These are phyloP conservation scores for rapeseed (Brassica napus) DNA, from an alignment of 345 rosid genomes.

Conservation along the genomic window DNA sequence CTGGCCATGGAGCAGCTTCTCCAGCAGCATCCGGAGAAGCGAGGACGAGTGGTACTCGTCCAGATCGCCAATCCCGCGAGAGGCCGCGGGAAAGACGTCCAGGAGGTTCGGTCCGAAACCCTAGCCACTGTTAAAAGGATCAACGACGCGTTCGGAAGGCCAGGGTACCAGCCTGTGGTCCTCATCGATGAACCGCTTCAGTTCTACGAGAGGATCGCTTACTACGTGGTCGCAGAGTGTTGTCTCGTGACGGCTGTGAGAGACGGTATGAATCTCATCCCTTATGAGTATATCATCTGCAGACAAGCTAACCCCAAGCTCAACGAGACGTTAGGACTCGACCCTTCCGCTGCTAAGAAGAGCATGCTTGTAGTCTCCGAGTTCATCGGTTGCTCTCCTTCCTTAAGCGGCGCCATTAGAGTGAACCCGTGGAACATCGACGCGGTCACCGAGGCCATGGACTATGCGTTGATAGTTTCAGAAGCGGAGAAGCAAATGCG, in stretches of 20 bases:
- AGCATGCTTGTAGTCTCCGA: slow-evolving; percentile 96
- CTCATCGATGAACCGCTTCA: slow-evolving; percentile 73
- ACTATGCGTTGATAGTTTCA: slow-evolving; percentile 62
- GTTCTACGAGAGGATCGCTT: slow-evolving; percentile 87
- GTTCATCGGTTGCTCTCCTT: slow-evolving; percentile 93
- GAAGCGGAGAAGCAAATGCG: slow-evolving; percentile 85
- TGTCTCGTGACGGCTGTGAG: slow-evolving; percentile 94
- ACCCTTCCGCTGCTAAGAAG: slow-evolving; percentile 51
- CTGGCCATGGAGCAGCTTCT: slow-evolving; percentile 95
- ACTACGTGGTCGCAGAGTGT: slow-evolving; percentile 87
- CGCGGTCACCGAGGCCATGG: slow-evolving; percentile 88
- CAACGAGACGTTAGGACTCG: slow-evolving; percentile 54
- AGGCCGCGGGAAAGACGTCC: slow-evolving; percentile 87
- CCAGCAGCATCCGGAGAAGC: slow-evolving; percentile 62
- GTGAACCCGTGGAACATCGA: slow-evolving; percentile 96
- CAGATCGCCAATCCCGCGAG: slow-evolving; percentile 98
- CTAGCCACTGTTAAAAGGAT: slow-evolving; percentile 68
- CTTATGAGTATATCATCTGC: slow-evolving; percentile 82
- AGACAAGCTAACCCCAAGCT: slow-evolving; percentile 79
- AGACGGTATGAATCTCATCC: slow-evolving; percentile 97
- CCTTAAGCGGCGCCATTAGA: slow-evolving; percentile 84
- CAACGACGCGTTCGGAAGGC: slow-evolving; percentile 71
- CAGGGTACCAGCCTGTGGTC: slow-evolving; percentile 75
- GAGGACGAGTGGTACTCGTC: slow-evolving; percentile 78
- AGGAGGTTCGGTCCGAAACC: slow-evolving; percentile 79